Conservation (phyloP, 352 stramenopile species). For the Elongisporangium anandrum region DNA sequence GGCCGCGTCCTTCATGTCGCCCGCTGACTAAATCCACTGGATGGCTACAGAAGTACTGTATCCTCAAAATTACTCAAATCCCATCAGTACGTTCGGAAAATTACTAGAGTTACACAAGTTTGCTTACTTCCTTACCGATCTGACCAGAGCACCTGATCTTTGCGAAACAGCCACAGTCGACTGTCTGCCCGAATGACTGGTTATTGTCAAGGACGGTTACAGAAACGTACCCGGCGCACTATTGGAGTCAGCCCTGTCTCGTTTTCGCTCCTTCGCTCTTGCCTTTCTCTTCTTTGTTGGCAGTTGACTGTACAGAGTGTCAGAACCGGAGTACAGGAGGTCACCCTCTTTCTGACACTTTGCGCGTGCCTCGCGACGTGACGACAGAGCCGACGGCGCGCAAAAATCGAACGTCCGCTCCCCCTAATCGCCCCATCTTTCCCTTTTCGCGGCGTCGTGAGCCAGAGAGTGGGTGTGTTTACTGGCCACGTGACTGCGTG, state of each 20-base stretch:
- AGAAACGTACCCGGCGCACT: background rate
- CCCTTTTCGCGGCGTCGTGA: background rate
- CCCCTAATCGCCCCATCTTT: background rate
- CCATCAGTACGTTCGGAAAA: background rate
- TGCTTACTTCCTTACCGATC: background rate
- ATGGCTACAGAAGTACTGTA: background rate
- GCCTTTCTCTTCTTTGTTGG: background rate
- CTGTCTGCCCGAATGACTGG: background rate
- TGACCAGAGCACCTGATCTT: background rate
- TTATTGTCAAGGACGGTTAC: background rate
- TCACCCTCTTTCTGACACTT: background rate
- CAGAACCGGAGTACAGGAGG: background rate
- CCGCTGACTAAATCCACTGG: slow-evolving; percentile 33
- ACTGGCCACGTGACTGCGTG: background rate
- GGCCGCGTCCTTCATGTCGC: slow-evolving; percentile 73
- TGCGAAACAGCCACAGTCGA: background rate
- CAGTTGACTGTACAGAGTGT: background rate
- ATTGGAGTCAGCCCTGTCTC: background rate
- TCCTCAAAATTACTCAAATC: background rate
- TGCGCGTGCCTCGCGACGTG: background rate
- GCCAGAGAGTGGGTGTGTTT: background rate
- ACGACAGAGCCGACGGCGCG: background rate
- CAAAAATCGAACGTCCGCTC: background rate
- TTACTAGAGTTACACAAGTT: background rate
- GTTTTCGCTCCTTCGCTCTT: too few species aligned